Evolutionary conservation across 2,329 filamentous ascomycete genomes (phyloP).

Genomic region (Macrophomina pseudophaseolina): DNA sequence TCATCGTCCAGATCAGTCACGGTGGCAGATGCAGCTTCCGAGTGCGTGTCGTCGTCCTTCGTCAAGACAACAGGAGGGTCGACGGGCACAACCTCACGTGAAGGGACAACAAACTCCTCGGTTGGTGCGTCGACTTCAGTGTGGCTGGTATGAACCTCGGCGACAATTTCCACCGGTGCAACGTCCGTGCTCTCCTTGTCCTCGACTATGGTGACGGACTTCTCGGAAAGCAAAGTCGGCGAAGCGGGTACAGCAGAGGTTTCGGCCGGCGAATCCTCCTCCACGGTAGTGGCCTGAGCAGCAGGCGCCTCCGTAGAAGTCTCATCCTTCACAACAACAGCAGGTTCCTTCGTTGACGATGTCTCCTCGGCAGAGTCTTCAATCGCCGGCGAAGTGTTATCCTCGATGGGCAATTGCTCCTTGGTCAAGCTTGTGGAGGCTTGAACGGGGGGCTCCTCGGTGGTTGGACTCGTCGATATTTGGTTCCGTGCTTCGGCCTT

Average conservation of each 20-base stretch:
- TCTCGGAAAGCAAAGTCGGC: neutral
- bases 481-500: constrained; percentile 2
- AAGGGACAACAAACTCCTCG: neutral
- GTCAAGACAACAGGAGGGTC: constrained; percentile 11
- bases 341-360: neutral
- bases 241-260: neutral
- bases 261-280: constrained; percentile 9
- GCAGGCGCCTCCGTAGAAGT: neutral
- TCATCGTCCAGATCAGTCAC: constrained; percentile 10
- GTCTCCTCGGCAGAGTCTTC: neutral
- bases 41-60: constrained; percentile 9
- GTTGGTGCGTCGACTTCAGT: neutral
- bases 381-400: neutral
- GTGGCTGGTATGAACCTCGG: neutral
- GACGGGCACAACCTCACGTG: constrained; percentile 9
- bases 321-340: neutral
- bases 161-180: neutral
- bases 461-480: neutral
- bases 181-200: neutral
- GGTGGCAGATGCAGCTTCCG: neutral
- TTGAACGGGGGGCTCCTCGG: neutral
- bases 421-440: neutral
- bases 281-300: neutral
- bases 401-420: neutral
- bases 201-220: neutral